A percentile compares a stretch with the other conserved stretches of the same genome.
Conservation (phyloP, 768 basidiomycete species). For the Lactarius sanguifluus region DNA sequence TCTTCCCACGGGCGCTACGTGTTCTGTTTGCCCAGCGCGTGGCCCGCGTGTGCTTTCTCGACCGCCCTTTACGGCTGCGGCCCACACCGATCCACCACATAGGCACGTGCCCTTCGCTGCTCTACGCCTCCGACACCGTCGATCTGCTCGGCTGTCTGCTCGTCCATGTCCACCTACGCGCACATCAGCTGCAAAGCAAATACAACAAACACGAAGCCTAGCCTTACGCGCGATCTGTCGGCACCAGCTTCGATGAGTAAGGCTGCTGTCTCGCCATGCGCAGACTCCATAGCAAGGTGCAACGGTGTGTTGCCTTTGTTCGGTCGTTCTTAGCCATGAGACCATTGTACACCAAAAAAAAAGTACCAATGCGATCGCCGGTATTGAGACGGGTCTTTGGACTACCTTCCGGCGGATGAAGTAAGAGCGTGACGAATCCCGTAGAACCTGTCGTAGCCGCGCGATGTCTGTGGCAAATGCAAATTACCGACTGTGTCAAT, state of each 20-base stretch:
- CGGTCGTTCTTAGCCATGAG: conserved; percentile 4
- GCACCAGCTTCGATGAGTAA: conserved; percentile 93
- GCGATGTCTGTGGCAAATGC: conserved; percentile 63
- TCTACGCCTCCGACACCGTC: conserved; percentile 89
- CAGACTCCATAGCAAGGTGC: conserved; percentile 97
- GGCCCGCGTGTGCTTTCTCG: neutral
- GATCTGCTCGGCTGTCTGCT: conserved; percentile 82
- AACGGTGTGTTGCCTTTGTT: conserved; percentile 89
- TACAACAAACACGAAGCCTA: conserved; percentile 34
- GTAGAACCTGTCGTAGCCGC: conserved; percentile 94
- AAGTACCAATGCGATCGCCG: conserved; percentile 69
- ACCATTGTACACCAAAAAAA: conserved; percentile 29
- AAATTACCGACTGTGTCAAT: neutral
- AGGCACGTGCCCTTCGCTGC: conserved; percentile 74
- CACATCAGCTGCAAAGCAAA: conserved; percentile 14
- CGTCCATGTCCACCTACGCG: conserved; percentile 75
- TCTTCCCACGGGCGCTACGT: conserved; percentile 21
- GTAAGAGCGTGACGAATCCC: conserved; percentile 83
- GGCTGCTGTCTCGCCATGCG: conserved; percentile 88
- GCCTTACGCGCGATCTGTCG: conserved; percentile 79
- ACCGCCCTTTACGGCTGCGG: conserved; percentile 39
- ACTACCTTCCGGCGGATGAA: conserved; percentile 75
- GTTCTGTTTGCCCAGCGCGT: no score
- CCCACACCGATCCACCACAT: conserved; percentile 76
- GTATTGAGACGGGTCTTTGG: conserved; percentile 85